Percentiles rank a stretch among this genome's conserved stretches.
Evolutionary conservation across 75 land plant species (phyloP).

Genomic region (Azolla pinnata): DNA sequence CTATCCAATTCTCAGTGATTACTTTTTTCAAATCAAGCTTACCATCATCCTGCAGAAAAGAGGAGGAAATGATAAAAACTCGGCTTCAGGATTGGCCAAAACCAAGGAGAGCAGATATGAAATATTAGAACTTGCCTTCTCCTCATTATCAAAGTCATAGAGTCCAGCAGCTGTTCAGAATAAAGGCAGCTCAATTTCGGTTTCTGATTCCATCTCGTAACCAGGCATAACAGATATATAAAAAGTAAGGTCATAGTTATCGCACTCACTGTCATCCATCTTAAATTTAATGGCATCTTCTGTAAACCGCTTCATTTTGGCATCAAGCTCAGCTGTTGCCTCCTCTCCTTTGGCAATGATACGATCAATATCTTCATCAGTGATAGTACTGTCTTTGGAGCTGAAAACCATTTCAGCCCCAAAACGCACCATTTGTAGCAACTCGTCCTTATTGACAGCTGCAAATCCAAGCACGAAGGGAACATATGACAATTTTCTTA

Average conservation of each 20-base stretch:
- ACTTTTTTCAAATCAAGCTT: slow-evolving; percentile 91
- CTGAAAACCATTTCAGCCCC: slow-evolving; percentile 99
- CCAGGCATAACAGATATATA: too few relatives aligned
- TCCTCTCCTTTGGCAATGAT: slow-evolving; percentile 98
- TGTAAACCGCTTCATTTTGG: slow-evolving; percentile 98
- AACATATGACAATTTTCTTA: too few relatives aligned
- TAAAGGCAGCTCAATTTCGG: too few relatives aligned
- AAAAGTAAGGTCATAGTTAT: too few relatives aligned
- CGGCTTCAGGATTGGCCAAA: too few relatives aligned
- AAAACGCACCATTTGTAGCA: slow-evolving; percentile 96
- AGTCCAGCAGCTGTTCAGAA: slow-evolving; percentile 81
- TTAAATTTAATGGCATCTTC: slow-evolving; percentile 99
- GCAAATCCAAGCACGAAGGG: too few relatives aligned
- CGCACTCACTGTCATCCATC: slow-evolving; percentile 99
- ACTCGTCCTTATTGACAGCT: slow-evolving; percentile 98
- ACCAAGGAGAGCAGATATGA: too few relatives aligned
- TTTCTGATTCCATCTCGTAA: too few relatives aligned
- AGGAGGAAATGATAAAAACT: too few relatives aligned
- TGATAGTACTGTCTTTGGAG: slow-evolving; percentile 95
- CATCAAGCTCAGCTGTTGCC: slow-evolving; percentile 95
- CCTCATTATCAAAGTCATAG: slow-evolving; percentile 86
- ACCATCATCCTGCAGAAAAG: slow-evolving; percentile 71
- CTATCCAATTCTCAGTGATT: slow-evolving; percentile 91
- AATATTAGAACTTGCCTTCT: too few relatives aligned
- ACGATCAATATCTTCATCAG: slow-evolving; percentile 98